Conservation (phyloP, 2,329 filamentous ascomycete species). For the Hansfordia pulvinata region DNA sequence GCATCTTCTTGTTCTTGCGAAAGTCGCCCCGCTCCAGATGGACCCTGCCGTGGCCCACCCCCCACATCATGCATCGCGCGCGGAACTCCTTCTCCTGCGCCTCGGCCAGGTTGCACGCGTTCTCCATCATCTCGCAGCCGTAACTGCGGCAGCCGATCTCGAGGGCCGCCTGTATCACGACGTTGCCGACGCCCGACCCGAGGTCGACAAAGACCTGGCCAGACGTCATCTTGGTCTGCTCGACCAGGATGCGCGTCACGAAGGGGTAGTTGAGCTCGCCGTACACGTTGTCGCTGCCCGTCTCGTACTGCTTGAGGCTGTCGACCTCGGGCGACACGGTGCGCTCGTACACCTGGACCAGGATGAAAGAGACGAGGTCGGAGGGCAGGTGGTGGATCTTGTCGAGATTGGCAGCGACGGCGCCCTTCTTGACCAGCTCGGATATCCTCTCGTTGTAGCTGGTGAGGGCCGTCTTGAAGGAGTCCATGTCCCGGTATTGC, state of each 20-base stretch:
- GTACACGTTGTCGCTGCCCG: slow-evolving; percentile 87
- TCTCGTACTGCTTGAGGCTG: slow-evolving; percentile 70
- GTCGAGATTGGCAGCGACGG: slow-evolving; percentile 59
- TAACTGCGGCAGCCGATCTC: slow-evolving; percentile 90
- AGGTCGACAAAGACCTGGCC: slow-evolving; percentile 86
- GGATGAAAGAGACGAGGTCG: slow-evolving; percentile 64
- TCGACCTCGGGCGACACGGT: slow-evolving; percentile 86
- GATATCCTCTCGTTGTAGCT: slow-evolving; percentile 66
- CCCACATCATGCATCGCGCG: slow-evolving; percentile 81
- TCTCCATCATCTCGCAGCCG: slow-evolving; percentile 94
- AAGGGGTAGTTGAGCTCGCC: slow-evolving; percentile 84
- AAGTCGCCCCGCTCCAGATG: slow-evolving; percentile 76
- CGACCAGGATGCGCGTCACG: slow-evolving; percentile 65
- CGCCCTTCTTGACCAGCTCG: slow-evolving; percentile 52
- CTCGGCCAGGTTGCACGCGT: slow-evolving; percentile 70
- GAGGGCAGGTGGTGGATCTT: slow-evolving; percentile 55
- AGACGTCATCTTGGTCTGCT: slow-evolving; percentile 64
- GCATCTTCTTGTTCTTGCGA: slow-evolving; percentile 56
- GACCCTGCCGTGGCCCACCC: slow-evolving; percentile 66
- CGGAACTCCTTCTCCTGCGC: slow-evolving; percentile 72
- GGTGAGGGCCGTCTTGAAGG: slow-evolving; percentile 59
- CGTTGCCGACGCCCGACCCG: slow-evolving; percentile 91
- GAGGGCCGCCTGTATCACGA: slow-evolving; percentile 84
- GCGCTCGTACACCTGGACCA: slow-evolving; percentile 80
- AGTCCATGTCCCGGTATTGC: slow-evolving; percentile 46